phyloP scores from a whole-genome alignment of 768 basidiomycete species.

The Suillus sp. region DNA sequence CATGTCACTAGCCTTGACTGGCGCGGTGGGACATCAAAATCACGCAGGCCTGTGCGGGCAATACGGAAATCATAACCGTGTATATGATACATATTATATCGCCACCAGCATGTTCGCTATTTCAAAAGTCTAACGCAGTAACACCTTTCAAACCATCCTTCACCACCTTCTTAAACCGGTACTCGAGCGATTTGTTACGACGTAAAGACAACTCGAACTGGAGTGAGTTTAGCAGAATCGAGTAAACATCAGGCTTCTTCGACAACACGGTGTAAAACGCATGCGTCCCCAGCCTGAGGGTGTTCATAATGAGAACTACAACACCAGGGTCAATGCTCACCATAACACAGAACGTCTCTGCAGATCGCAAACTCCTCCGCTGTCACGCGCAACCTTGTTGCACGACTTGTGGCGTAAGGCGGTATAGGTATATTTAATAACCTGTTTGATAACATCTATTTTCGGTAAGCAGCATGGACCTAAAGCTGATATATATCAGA shows the following conservation, averaged over 20 bases:
- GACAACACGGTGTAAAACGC: conserved; percentile 74
- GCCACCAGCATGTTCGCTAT: background rate
- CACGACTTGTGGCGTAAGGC: conserved; percentile 50
- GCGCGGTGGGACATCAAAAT: background rate
- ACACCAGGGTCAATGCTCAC: conserved; percentile 40
- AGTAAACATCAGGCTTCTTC: conserved; percentile 52
- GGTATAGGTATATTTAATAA: conserved; percentile 57
- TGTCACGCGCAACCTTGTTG: conserved; percentile 41
- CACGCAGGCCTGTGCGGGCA: background rate
- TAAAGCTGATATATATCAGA: background rate
- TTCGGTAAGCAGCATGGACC: background rate
- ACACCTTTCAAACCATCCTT: conserved; percentile 45
- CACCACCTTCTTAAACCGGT: conserved; percentile 50
- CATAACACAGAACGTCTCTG: conserved; percentile 58
- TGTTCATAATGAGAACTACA: conserved; percentile 11
- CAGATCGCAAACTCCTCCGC: conserved; percentile 44
- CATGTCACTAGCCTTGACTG: background rate
- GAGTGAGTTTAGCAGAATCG: conserved; percentile 49
- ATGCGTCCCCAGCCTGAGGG: conserved; percentile 72
- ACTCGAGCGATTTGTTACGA: conserved; percentile 43
- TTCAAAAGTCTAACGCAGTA: conserved; percentile 22
- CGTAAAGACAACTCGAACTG: conserved; percentile 51
- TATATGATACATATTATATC: background rate
- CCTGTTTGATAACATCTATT: conserved; percentile 62
- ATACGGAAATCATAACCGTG: background rate